Evolutionary conservation across 2,329 filamentous ascomycete genomes (phyloP).

Genomic region (Fusarium humuli): DNA sequence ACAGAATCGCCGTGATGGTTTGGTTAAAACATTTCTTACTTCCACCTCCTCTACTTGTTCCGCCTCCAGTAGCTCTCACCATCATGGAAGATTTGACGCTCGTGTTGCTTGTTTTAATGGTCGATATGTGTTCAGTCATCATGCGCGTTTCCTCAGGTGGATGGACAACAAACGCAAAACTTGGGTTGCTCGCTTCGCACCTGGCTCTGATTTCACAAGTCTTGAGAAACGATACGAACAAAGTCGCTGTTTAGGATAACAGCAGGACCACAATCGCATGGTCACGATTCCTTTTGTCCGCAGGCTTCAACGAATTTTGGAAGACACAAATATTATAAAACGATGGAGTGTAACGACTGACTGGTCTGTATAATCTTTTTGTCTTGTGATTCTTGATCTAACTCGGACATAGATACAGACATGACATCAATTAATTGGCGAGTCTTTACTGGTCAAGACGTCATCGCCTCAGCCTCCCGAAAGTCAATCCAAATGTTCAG

Average conservation of each 20-base stretch:
- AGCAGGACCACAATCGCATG: no score
- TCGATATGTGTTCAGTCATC: not conserved
- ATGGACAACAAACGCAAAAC: not conserved
- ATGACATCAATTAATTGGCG: not conserved
- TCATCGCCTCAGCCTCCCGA: not conserved
- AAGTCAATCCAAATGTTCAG: not conserved
- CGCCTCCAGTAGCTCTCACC: not conserved
- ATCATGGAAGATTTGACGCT: not conserved
- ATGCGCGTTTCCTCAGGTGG: not conserved
- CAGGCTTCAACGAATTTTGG: not conserved
- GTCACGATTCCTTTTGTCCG: rapidly evolving
- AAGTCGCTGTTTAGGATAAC: not conserved
- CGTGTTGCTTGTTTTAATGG: not conserved
- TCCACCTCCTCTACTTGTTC: not conserved
- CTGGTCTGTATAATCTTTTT: not conserved
- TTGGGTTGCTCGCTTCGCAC: not conserved
- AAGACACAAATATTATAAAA: not conserved
- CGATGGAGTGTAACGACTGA: not conserved
- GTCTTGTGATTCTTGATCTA: not conserved
- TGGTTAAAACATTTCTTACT: no score
- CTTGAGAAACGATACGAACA: not conserved
- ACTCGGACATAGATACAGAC: not conserved
- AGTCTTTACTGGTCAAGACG: not conserved
- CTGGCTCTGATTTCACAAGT: not conserved
- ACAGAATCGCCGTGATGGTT: rapidly evolving